Evolutionary conservation across 257 asterid species (phyloP).

Genomic region (Solanum acaule): DNA sequence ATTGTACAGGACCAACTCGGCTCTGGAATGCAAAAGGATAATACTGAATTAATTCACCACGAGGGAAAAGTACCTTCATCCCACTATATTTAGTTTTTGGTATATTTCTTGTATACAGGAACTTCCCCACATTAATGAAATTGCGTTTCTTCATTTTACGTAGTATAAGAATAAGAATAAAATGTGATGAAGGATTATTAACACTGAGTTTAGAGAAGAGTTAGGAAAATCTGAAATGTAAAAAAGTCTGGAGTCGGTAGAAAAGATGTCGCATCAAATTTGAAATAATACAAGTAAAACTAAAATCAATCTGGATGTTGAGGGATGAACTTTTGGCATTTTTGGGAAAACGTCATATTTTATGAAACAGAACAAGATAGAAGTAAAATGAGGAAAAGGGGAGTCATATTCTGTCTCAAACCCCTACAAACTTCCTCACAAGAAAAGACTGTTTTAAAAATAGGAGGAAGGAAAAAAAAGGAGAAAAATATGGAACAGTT

Average conservation of each 20-base stretch:
- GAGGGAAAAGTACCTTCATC: not conserved
- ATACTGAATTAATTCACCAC: not conserved
- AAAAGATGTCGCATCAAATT: not conserved
- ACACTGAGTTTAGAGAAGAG: not conserved
- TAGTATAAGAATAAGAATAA: not conserved
- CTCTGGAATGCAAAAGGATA: conserved; percentile 35
- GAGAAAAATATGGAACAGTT: not conserved
- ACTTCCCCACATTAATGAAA: not conserved
- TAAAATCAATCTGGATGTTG: not conserved
- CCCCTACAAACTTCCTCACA: not conserved
- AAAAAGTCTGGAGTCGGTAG: not conserved
- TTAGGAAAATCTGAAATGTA: not conserved
- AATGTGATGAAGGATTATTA: not conserved
- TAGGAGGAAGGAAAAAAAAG: not conserved
- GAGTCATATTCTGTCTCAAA: not conserved
- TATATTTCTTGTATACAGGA: not conserved
- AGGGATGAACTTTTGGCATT: not conserved
- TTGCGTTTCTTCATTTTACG: not conserved
- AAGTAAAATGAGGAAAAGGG: not conserved
- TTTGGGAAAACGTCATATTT: not conserved
- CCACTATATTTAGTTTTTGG: not conserved
- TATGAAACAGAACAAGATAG: not conserved
- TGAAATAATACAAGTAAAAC: not conserved
- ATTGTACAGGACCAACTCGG: conserved; percentile 97
- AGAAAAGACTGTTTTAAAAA: not conserved